Percentiles rank a stretch among this genome's conserved stretches.
These are phyloP conservation scores for Silene coronaria DNA, from an alignment of 179 eudicot species.

Conservation along the genomic window DNA sequence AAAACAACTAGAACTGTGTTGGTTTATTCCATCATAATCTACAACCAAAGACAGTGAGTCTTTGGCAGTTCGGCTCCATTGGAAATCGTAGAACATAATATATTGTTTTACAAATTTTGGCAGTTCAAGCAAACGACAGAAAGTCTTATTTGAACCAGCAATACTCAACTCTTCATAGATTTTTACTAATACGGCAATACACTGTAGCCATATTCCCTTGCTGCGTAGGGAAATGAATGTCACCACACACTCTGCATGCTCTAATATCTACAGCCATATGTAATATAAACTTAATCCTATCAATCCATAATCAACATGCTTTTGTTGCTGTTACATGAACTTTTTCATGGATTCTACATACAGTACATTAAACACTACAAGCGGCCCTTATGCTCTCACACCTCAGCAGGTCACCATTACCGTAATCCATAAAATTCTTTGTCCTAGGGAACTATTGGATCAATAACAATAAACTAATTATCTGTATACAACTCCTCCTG, in stretches of 20 bases:
- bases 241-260: not conserved
- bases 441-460: not conserved
- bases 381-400: too few relatives aligned
- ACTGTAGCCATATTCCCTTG: not conserved
- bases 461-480: not conserved
- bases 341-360: too few relatives aligned
- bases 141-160: not conserved
- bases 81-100: too few relatives aligned
- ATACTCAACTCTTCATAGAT: not conserved
- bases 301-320: not conserved
- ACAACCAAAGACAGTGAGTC: too few relatives aligned
- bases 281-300: not conserved
- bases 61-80: too few relatives aligned
- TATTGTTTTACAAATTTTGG: not conserved
- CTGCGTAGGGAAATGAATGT: not conserved
- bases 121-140: not conserved
- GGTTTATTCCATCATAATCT: too few relatives aligned
- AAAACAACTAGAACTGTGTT: too few relatives aligned
- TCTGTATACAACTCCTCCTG: not conserved
- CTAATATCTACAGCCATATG: not conserved
- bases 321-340: not conserved
- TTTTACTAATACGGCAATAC: not conserved
- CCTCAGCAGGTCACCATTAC: too few relatives aligned
- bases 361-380: too few relatives aligned
- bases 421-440: too few relatives aligned